Conservation (phyloP, 2,329 filamentous ascomycete genomes). For the Myotisia sp. region DNA sequence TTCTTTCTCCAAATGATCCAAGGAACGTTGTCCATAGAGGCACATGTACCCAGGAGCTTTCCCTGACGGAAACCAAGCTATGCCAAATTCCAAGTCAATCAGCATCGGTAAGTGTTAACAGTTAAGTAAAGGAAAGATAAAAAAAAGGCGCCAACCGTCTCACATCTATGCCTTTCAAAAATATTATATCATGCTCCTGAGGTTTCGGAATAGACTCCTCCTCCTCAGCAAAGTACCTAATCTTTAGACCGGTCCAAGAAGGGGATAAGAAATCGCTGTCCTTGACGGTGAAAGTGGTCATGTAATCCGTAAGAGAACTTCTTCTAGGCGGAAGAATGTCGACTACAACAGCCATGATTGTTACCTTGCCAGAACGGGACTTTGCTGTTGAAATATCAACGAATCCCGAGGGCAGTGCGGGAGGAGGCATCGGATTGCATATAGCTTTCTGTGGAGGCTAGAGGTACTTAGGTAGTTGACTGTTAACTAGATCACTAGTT, state of each 20-base stretch:
- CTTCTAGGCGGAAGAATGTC: slow-evolving; percentile 44
- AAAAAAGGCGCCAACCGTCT: too few relatives aligned
- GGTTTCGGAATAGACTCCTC: slow-evolving; percentile 32
- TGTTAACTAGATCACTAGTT: too few relatives aligned
- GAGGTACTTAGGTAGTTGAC: too few relatives aligned
- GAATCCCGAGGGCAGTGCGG: slow-evolving; percentile 9
- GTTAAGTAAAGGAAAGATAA: not conserved
- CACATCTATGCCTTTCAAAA: slow-evolving; percentile 47
- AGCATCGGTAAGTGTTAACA: slow-evolving; percentile 3
- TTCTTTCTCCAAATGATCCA: slow-evolving; percentile 1
- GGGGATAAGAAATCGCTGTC: slow-evolving; percentile 39
- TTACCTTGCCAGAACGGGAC: slow-evolving; percentile 26
- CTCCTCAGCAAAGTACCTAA: slow-evolving; percentile 48
- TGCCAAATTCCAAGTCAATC: not conserved
- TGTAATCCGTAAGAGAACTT: slow-evolving; percentile 44
- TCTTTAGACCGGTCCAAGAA: slow-evolving; percentile 29
- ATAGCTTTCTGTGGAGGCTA: too few relatives aligned
- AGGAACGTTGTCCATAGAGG: not conserved
- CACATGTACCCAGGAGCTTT: slow-evolving; percentile 6
- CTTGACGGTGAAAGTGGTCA: slow-evolving; percentile 46
- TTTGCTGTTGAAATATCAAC: slow-evolving; percentile 7
- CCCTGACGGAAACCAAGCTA: slow-evolving; percentile 4
- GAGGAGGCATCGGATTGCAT: too few relatives aligned
- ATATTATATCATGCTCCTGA: slow-evolving; percentile 46
- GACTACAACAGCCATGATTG: slow-evolving; percentile 56